A percentile compares a stretch with the other conserved stretches of the same genome.
These are phyloP conservation scores for Cucurbitaria berberidis DNA, from an alignment of 2,329 filamentous ascomycete genomes.

Conservation along the genomic window DNA sequence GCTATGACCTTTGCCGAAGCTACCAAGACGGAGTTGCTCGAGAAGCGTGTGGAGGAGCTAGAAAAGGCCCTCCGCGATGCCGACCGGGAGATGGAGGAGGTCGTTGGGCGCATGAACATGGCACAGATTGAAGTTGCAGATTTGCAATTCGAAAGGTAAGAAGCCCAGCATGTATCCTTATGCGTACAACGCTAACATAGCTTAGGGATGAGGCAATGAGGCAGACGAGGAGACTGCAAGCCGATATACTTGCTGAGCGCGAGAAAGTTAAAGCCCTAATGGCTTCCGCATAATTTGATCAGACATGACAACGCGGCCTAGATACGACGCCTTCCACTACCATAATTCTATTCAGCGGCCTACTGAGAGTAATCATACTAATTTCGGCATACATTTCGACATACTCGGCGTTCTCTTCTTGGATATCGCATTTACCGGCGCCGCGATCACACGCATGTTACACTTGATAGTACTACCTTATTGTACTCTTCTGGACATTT, in stretches of 20 bases:
- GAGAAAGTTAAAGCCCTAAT: conserved; percentile 63
- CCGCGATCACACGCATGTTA: conserved; percentile 27
- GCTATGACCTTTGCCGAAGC: conserved; percentile 69
- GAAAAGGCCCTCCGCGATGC: conserved; percentile 80
- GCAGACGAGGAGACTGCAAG: conserved; percentile 73
- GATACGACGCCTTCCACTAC: conserved; percentile 17
- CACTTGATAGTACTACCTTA: conserved; percentile 18
- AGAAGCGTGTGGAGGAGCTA: conserved; percentile 79
- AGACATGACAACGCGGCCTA: conserved; percentile 19
- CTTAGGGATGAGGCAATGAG: conserved; percentile 72
- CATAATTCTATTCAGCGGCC: conserved; percentile 16
- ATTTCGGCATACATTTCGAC: conserved; percentile 6
- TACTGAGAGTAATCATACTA: conserved; percentile 5
- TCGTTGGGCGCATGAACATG: conserved; percentile 79
- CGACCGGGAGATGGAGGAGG: conserved; percentile 82
- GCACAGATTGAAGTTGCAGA: conserved; percentile 84
- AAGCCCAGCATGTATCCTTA: conserved; percentile 7
- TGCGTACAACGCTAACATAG: conserved; percentile 19
- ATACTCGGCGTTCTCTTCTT: conserved; percentile 14
- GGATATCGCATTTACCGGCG: conserved; percentile 23
- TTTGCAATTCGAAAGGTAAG: conserved; percentile 70
- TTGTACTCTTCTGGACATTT: conserved; percentile 12
- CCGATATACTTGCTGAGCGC: conserved; percentile 68
- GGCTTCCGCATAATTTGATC: conserved; percentile 28
- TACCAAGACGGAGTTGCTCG: conserved; percentile 74